phyloP scores from a whole-genome alignment of 2,329 filamentous ascomycete genomes.

The Apiospora hydei region DNA sequence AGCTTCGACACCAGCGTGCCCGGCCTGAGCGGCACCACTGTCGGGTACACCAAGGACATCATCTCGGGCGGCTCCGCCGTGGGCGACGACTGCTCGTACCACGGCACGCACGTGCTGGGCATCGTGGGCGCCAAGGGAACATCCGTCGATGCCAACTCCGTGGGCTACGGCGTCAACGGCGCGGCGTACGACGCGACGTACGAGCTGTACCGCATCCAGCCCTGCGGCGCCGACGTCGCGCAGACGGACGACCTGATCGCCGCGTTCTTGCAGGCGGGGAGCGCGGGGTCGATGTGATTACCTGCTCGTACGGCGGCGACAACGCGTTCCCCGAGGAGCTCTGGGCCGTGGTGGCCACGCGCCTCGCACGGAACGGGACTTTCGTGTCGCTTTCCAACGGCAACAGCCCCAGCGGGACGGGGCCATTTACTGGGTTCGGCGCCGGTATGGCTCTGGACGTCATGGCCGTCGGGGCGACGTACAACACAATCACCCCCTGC shows the following conservation, averaged over 20 bases:
- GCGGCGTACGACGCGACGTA: constrained; percentile 10
- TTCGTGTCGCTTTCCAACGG: neutral
- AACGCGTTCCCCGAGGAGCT: constrained; percentile 15
- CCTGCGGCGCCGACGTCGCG: neutral
- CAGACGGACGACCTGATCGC: constrained; percentile 27
- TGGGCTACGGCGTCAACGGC: constrained; percentile 11
- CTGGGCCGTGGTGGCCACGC: constrained; percentile 7
- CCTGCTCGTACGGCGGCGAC: constrained; percentile 8
- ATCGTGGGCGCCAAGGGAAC: constrained; percentile 18
- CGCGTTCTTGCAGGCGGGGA: neutral
- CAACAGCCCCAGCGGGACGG: constrained; percentile 12
- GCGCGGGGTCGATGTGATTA: constrained; percentile 7
- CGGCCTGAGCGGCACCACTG: neutral
- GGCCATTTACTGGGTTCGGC: neutral
- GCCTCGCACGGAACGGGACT: neutral
- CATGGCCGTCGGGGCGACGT: neutral
- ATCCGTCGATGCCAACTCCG: neutral
- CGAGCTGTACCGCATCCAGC: constrained; percentile 15
- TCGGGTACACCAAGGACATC: constrained; percentile 11
- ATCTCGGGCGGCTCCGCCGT: neutral
- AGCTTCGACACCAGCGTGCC: constrained; percentile 20
- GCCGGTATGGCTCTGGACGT: neutral
- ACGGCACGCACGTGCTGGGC: constrained; percentile 20
- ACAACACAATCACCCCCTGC: constrained; percentile 2
- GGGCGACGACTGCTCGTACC: constrained; percentile 6